Percentiles rank a stretch among this genome's conserved stretches.
These are phyloP conservation scores for Linum lewisii DNA, from an alignment of 345 rosid genomes.

Conservation along the genomic window DNA sequence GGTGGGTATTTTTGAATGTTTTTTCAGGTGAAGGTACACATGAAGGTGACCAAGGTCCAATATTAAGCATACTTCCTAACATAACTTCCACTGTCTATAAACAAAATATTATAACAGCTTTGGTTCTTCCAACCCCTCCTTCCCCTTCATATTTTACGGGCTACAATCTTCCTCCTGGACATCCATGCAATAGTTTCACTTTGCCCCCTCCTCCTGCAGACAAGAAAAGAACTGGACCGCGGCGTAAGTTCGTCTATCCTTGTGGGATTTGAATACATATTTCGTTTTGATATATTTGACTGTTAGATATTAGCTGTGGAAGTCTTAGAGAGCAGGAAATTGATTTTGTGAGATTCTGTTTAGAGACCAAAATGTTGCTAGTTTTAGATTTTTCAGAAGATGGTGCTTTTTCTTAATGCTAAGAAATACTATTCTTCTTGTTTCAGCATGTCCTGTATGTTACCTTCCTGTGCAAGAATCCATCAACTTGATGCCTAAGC, in stretches of 20 bases:
- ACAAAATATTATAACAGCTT: slow-evolving; percentile 28
- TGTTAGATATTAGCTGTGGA: not conserved
- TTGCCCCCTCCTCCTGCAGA: slow-evolving; percentile 85
- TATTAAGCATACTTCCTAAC: slow-evolving; percentile 17
- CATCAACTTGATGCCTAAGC: slow-evolving; percentile 54
- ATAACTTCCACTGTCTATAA: slow-evolving; percentile 34
- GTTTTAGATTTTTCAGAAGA: not conserved
- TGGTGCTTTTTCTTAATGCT: slow-evolving; percentile 1
- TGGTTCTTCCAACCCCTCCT: slow-evolving; percentile 19
- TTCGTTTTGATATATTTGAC: slow-evolving; percentile 7
- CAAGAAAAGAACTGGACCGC: slow-evolving; percentile 54
- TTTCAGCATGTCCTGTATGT: slow-evolving; percentile 80
- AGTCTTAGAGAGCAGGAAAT: no score
- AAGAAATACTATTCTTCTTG: slow-evolving; percentile 10
- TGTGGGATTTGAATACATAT: not conserved
- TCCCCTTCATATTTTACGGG: slow-evolving; percentile 9
- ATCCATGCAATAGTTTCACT: slow-evolving; percentile 59
- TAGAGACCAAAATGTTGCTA: not conserved
- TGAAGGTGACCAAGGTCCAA: slow-evolving; percentile 35
- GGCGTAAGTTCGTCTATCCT: slow-evolving; percentile 40
- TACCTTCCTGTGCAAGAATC: slow-evolving; percentile 70
- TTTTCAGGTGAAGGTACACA: slow-evolving; percentile 12
- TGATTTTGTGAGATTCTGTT: not conserved
- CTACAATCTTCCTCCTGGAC: slow-evolving; percentile 16
- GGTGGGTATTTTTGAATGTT: not conserved